Evolutionary conservation across 768 basidiomycete genomes (phyloP), one percentile per base, ranked within the genome.

Genomic region (Tricholoma furcatifolium): DNA sequence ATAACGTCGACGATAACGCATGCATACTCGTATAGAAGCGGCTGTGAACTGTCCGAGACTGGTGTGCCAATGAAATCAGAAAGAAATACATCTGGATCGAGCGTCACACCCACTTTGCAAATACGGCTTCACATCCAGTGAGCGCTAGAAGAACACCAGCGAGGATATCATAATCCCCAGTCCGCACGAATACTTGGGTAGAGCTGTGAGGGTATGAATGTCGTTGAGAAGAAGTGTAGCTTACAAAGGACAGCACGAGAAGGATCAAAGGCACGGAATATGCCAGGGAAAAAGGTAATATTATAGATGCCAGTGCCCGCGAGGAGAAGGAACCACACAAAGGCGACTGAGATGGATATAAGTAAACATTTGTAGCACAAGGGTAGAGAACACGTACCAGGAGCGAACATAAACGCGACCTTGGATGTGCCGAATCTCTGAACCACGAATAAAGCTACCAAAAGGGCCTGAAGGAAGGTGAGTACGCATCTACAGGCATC

Each of bases 21-120:
- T 15, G 47, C 69, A 43, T 53, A 80, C 77, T 54, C 80, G 77
- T 46, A 87, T 87, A 6, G 84, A 81, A 6, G 67, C 40, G 11
- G 74, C 78, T 63, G 82, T 84, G 70, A 88, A 89, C 59, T 86
- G 84, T 4, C 84, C 87, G 30, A 88, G 74, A 55, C 83, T 85
- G 56, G 4, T 48, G 12, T 27, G 18, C 39, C 5, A 47, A 31
- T 17, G 6, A 43, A 14, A n/a, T 5, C n/a, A 8, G 23, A 11
- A 27, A n/a, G 12, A 11, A 10, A 9, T 36, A 20, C 40, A 7
- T 24, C 2, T 6, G 10, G 21, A 5, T 23, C 14, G 15, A 6
- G 1, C 5, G 18, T 17, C 24, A 7, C 20, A 68, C 77, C 24
- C 43, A 84, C 83, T 85, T 85, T 11, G 85, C 84, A 65, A 85